Conservation (phyloP, 2,329 filamentous ascomycete genomes). For the Diaporthe vexans region DNA sequence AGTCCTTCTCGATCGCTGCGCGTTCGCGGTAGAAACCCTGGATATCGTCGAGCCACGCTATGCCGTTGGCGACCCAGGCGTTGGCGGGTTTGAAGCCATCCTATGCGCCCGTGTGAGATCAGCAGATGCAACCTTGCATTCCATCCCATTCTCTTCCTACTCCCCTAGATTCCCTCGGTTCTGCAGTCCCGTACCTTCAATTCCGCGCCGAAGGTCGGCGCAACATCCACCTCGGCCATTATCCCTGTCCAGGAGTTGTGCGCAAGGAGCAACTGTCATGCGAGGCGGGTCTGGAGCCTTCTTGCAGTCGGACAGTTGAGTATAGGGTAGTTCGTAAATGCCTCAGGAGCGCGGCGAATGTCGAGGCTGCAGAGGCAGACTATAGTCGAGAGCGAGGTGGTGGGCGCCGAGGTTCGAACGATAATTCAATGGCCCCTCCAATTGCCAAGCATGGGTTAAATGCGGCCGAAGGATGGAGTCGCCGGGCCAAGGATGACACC, state of each 20-base stretch:
- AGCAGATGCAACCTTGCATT: slow-evolving; percentile 11
- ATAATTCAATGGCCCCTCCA: slow-evolving; percentile 34
- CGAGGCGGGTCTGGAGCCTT: slow-evolving; percentile 12
- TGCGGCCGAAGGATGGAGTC: slow-evolving; percentile 22
- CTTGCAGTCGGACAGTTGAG: background rate
- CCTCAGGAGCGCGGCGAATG: background rate
- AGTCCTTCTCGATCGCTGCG: slow-evolving; percentile 95
- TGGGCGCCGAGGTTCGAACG: slow-evolving; percentile 22
- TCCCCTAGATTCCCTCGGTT: background rate
- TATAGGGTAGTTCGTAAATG: background rate
- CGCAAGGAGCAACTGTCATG: slow-evolving; percentile 40
- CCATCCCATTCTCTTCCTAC: background rate
- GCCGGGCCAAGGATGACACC: slow-evolving; percentile 28
- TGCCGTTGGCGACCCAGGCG: slow-evolving; percentile 89
- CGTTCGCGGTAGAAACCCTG: slow-evolving; percentile 98
- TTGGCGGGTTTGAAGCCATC: slow-evolving; percentile 98
- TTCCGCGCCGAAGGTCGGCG: slow-evolving; percentile 92
- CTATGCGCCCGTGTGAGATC: slow-evolving; percentile 59
- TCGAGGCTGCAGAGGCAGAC: slow-evolving; percentile 14
- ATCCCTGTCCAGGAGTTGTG: slow-evolving; percentile 45
- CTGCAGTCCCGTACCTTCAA: slow-evolving; percentile 77
- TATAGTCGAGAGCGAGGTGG: background rate
- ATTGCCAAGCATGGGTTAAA: slow-evolving; percentile 33
- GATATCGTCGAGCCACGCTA: slow-evolving; percentile 95
- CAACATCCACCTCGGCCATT: slow-evolving; percentile 87